Conservation (phyloP, 169 alveolate species). For the Amoebophrya sp. region DNA sequence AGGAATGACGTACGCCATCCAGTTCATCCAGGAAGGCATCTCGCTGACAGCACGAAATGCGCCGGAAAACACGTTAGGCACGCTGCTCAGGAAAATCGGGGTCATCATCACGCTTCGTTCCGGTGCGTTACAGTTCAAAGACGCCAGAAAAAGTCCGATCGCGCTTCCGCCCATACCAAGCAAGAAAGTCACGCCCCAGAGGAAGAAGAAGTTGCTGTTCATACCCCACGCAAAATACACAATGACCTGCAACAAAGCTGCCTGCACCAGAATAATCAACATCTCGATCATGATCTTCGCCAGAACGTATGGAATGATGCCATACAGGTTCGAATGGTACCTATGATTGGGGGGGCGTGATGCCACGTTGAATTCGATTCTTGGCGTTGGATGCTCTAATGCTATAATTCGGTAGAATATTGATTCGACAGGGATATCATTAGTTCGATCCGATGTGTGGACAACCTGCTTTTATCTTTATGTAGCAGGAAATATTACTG, state of each 20-base stretch:
- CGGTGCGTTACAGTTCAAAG: not conserved
- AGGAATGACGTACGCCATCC: slow-evolving; percentile 57
- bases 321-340: not conserved
- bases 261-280: not conserved
- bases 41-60: slow-evolving; percentile 57
- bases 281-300: slow-evolving; percentile 21
- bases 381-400: too few species aligned
- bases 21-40: slow-evolving; percentile 60
- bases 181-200: not conserved
- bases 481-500: too few species aligned
- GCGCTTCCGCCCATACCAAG: not conserved
- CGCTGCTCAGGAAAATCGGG: slow-evolving; percentile 48
- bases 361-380: too few species aligned
- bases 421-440: too few species aligned
- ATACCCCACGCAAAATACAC: not conserved
- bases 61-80: slow-evolving; percentile 63
- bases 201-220: not conserved
- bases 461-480: too few species aligned
- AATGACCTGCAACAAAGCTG: not conserved
- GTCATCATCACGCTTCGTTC: not conserved
- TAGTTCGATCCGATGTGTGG: too few species aligned
- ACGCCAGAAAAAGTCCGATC: not conserved
- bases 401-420: too few species aligned
- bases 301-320: slow-evolving; percentile 17
- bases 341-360: too few species aligned